Base-by-base conservation (phyloP, 2,329 filamentous ascomycete species). In the Clonostachys byssicola region DNA sequence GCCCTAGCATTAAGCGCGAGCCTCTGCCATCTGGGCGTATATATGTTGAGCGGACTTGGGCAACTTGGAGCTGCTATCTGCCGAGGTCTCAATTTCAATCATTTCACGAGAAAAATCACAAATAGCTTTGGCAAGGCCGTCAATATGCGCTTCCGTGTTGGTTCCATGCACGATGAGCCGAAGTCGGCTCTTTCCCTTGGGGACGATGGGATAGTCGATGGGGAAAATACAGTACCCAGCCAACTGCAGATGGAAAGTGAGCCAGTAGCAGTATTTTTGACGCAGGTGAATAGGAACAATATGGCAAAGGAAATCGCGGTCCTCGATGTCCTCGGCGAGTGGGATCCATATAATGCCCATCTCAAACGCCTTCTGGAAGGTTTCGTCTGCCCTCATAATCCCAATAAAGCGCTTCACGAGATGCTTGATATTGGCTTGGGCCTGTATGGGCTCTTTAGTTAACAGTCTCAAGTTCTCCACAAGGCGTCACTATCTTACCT, bases 101-200 rank as follows among this genome's bases (percentile, higher is more conserved):
- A 35, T 39, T 18, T 18, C 14, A 34, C 13, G 36, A 3, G 39
- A 41, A 41, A 41, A 47, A 7, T 20, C 46, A 23, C 18, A 33
- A 14, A 47, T 38, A 4, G 41, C 14, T 30, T 18, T 33, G 23
- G 18, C 46, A 10, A 44, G 54, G 55, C 36, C 54, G 35, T 60
- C 47, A 6, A 72, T 54, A 42, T 74, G 54, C 2, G 53, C 57
- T n/a, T 56, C 49, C 5, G 66, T 71, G 45, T 72, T 72, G 10
- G 57, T 57, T 5, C 68, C 68, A 51, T 74, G 69, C 34, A 74
- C 50, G 17, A 65, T 62, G 3, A 74, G 49, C 30, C 68, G 58
- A 5, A 74, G 54, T 14, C 71, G 58, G 44, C 59, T 59, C 16
- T 62, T 58, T 0, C 68, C 68, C 40, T 57, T 54, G 2, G 68